Base-by-base conservation (phyloP, 208 protist species). In the Crithidia fasciculata region DNA sequence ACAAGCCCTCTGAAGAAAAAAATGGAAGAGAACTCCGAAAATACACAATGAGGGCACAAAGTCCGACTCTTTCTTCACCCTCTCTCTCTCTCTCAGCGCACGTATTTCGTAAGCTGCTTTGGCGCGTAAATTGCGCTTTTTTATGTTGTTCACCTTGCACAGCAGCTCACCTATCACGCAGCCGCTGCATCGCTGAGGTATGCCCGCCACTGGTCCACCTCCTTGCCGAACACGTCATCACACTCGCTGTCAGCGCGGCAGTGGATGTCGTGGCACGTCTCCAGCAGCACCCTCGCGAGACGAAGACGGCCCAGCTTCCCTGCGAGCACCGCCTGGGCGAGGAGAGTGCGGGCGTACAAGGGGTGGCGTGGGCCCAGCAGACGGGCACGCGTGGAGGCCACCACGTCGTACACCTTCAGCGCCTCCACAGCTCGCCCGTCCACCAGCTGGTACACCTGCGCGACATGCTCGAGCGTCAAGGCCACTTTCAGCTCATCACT, bases 401-500 rank as follows among this genome's bases (percentile, higher is more conserved):
- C 84, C 16, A 66, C 65, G 40, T 79, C 78, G 71, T 86, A 79
- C 71, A 90, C 49, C 72, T 79, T 78, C 66, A 81, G 69, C 53
- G 82, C 86, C 60, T 82, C 78, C 57, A 61, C 54, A 8, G 43
- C 47, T 8, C 47, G 62, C 0, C 74, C 61, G 2, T 69, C 67
- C 13, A 79, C 4, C 2, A 67, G 52, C 28, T 81, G 83, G 50
- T 88, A 89, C 18, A 94, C 68, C 57, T 88, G 78, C 52, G 84
- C 85, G 7, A 94, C 75, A 69, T 91, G 85, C 65, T 91, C 86
- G 60, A 91, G 53, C 28, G 89, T 94, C 36, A 88, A 77, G 5
- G 86, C 86, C 56, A 91, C 66, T 69, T 82, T 87, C 56, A 93
- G 67, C 47, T 80, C 72, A 8, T 63, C 69, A 5, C 40, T 67